Conservation (phyloP, 2,329 filamentous ascomycete genomes). For the Exophiala xenobiotica region DNA sequence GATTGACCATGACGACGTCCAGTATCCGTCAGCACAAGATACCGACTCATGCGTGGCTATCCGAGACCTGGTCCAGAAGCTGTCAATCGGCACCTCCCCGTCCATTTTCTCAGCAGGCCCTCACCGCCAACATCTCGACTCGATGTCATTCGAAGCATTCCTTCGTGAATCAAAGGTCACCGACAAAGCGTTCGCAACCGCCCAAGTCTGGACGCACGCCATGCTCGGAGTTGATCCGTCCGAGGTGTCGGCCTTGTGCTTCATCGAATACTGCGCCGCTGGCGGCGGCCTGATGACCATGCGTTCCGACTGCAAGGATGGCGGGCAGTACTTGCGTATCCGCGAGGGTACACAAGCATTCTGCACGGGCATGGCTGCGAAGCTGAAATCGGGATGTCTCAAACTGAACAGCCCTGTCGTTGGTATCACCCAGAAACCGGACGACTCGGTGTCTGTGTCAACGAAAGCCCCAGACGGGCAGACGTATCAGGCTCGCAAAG, state of each 20-base stretch:
- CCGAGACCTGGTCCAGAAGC: slow-evolving; percentile 19
- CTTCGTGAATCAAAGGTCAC: slow-evolving; percentile 34
- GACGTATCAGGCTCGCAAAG: slow-evolving; percentile 41
- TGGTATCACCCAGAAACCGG: slow-evolving; percentile 33
- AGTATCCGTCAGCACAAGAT: slow-evolving; percentile 20
- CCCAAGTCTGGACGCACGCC: slow-evolving; percentile 41
- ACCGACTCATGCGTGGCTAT: slow-evolving; percentile 23
- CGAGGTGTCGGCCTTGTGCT: slow-evolving; percentile 54
- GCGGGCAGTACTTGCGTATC: slow-evolving; percentile 55
- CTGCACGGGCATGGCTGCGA: slow-evolving; percentile 38
- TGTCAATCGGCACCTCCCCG: slow-evolving; percentile 13
- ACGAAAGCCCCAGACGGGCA: slow-evolving; percentile 13
- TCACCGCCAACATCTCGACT: slow-evolving; percentile 34
- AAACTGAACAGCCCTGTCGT: slow-evolving; percentile 33
- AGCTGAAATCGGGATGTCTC: slow-evolving; percentile 36
- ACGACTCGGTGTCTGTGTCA: slow-evolving; percentile 26
- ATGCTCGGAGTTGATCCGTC: slow-evolving; percentile 53
- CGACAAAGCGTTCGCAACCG: slow-evolving; percentile 33
- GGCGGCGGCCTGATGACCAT: slow-evolving; percentile 54
- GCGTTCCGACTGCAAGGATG: slow-evolving; percentile 52
- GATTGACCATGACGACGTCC: neutral
- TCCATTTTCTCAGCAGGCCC: slow-evolving; percentile 23
- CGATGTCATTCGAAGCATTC: slow-evolving; percentile 42
- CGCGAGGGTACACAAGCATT: slow-evolving; percentile 50
- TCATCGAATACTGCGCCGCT: slow-evolving; percentile 56